Base-by-base conservation (phyloP, 805 yeast genomes). In the Wilhelminamyces savonicus region DNA sequence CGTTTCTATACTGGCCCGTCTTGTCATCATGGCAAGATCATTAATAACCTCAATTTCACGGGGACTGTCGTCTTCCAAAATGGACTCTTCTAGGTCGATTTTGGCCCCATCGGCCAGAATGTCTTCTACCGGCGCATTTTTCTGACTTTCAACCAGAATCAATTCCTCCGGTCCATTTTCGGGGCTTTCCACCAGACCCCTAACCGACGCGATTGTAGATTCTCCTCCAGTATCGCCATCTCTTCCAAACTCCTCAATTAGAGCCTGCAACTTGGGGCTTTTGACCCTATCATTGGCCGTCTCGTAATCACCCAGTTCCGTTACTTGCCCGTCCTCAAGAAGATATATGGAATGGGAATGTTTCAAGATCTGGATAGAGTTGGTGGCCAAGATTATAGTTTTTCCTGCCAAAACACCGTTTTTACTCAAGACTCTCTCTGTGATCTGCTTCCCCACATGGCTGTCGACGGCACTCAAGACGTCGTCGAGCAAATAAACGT, bases 381-480 rank as follows among this genome's bases (percentile, higher is more conserved):
- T 41, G 1, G 46, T 40, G 11, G 46, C 41, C 3, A 41, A 27
- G 5, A 41, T 27, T 13, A 34, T 26, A 1, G 41, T 34, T 17
- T 36, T 30, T 6, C 8, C 6, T 8, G 59, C 56, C 28, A 78
- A 53, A 10, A 78, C 40, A 16, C 82, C 82, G 21, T 65, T 59
- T 12, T 76, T 46, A 14, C 52, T 35, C 29, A 57, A 42, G 11
- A 77, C 80, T 22, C 64, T 44, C 5, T 70, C 59, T 38, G 73
- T 66, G 30, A 76, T 69, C 30, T 66, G 69, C 36, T 62, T 69
- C 26, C 80, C 76, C 28, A 79, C 87, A 46, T 78, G 78, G 3
- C 82, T 76, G 56, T 79, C 87, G 13, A 79, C 87, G 2, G 86
- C 86, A 40, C 81, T 71, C 33, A 79, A 56, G 16, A 79, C 65